phyloP scores from a whole-genome alignment of 768 basidiomycete species.

The Auricularia sp. region DNA sequence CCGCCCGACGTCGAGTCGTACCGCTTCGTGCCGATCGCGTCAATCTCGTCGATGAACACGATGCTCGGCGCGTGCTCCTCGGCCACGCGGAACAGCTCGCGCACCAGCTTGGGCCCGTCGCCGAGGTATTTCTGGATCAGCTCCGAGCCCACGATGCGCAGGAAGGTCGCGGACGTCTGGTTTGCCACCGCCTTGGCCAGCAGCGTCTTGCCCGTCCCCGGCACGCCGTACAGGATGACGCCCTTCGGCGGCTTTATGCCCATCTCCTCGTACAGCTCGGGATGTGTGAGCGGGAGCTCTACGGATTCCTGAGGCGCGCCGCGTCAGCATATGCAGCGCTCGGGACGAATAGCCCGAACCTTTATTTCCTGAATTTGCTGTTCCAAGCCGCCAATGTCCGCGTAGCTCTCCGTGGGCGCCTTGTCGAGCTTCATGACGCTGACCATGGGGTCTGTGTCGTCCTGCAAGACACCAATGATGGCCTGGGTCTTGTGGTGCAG shows the following conservation, averaged over 20 bases:
- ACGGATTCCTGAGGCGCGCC: slow-evolving; percentile 73
- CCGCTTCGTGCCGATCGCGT: slow-evolving; percentile 97
- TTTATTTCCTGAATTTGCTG: slow-evolving; percentile 98
- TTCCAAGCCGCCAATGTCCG: slow-evolving; percentile 95
- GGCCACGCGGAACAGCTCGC: slow-evolving; percentile 93
- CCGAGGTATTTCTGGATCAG: slow-evolving; percentile 99
- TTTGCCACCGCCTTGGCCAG: slow-evolving; percentile 97
- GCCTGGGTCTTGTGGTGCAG: slow-evolving; percentile 94
- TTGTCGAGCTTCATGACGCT: slow-evolving; percentile 99
- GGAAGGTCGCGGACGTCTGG: slow-evolving; percentile 95
- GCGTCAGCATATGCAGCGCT: not conserved
- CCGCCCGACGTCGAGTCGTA: slow-evolving; percentile 98
- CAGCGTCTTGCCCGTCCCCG: slow-evolving; percentile 96
- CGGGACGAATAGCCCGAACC: slow-evolving; percentile 30
- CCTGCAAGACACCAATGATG: slow-evolving; percentile 89
- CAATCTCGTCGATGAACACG: slow-evolving; percentile 98
- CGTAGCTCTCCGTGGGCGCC: slow-evolving; percentile 97
- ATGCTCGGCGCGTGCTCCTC: slow-evolving; percentile 98
- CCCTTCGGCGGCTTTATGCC: slow-evolving; percentile 99
- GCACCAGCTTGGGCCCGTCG: slow-evolving; percentile 95
- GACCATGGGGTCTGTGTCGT: slow-evolving; percentile 92
- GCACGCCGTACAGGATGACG: slow-evolving; percentile 97
- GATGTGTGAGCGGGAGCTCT: slow-evolving; percentile 93
- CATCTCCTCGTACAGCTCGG: slow-evolving; percentile 99
- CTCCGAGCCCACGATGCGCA: slow-evolving; percentile 94